Evolutionary conservation across 441 rosid species (phyloP), one percentile per base, ranked within the genome.

Genomic region (Geranium incanum): DNA sequence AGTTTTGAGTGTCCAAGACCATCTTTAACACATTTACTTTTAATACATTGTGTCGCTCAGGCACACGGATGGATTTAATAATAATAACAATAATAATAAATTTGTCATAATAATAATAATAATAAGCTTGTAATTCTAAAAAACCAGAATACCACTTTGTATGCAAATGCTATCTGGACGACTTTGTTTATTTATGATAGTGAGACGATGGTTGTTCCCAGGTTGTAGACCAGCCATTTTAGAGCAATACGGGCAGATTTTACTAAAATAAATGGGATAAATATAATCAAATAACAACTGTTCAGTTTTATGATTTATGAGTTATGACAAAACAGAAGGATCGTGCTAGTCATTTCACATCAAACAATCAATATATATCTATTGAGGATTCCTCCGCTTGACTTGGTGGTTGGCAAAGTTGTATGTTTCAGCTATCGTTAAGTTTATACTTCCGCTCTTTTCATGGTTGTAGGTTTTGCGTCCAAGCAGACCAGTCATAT

Each of bases 401-500:
- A 6, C 41, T 12, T 50, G 57, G 0, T 13, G 57, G 3, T 50
- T 50, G 57, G 57, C 5, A 11, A 18, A 15, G 7, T 59, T 59
- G 15, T 15, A 59, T 7, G 73, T 59, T 76, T 65, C 52, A 69
- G 45, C 57, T 43, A 36, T 23, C 12, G 28, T 37, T 70, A 74
- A 43, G 19, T 33, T 69, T 67, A 36, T 4, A 74, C 57, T 72
- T 70, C 18, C 21, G 7, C 43, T 73, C 60, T 74, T 28, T 77
- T 64, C 71, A 39, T 80, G 68, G 68, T 74, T 81, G 81, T 83
- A 94, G 99, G 96, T 85, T 79, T 72, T 95, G 81, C 79, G 88
- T 82, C 96, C 97, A 69, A 76, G 76, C 72, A 82, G 79, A 77
- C 76, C 97, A 33, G 91, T 88, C 72, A 74, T 88, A 74, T 95